Evolutionary conservation across 192 early-diverging fungal genomes (phyloP), one percentile per base, ranked within the genome.

Genomic region (Jimgerdemannia flammicorona): DNA sequence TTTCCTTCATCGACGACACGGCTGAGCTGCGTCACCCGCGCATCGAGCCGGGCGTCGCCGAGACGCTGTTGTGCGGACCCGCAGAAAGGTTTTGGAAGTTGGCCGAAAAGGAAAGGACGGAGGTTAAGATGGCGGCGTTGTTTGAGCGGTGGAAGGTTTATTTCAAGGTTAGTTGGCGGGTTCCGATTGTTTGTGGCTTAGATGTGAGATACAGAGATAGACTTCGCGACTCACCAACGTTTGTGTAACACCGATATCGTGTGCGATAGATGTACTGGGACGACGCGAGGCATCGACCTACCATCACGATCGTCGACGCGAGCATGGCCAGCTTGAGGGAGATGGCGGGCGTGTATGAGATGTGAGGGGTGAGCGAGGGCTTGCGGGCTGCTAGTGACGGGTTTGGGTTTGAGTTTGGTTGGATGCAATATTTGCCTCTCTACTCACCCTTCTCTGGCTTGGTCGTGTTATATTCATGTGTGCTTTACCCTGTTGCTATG

Each of bases 191-290:
- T 14, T 14, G 19, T 65, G 14, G 64, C 64, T 65, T 14, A 1
- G 64, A 19, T 65, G 64, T 19, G 64, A n/a, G n/a, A n/a, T 19
- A 65, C 19, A 19, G 64, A 65, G 14, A 65, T 65, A 19, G 64
- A 65, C 14, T 19, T 14, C 64, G n/a, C n/a, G n/a, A n/a, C n/a
- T n/a, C n/a, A n/a, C n/a, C n/a, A n/a, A n/a, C n/a, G n/a, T n/a
- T n/a, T 29, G 29, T 29, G 29, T 29, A 29, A 29, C 29, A 29
- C 29, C 1, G 29, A 29, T 29, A 29, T 29, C 64, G 19, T 68
- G 67, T 68, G 19, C 7, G 40, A 19, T 40, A 68, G 67, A 68
- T 68, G 67, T 40, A 41, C 40, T 68, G 67, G 67, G 18, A 68
- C 67, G 40, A 68, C 19, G 67, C 40, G 1, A 41, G 9, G 29